Conservation (phyloP, 1,139 yeast species). For the Wickerhamomyces sp. region DNA sequence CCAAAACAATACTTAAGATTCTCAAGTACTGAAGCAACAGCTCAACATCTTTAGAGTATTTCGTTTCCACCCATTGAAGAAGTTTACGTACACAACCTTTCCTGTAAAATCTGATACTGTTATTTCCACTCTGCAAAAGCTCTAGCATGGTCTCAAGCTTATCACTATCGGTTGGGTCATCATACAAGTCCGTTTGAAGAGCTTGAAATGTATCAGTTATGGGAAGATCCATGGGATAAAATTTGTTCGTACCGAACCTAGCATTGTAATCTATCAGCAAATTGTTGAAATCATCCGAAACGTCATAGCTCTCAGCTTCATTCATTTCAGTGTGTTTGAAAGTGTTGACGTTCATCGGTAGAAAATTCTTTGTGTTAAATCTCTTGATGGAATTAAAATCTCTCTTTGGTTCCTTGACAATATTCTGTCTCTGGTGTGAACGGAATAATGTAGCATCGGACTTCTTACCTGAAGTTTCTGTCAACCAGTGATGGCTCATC, state of each 20-base stretch:
- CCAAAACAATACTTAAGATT: constrained; percentile 3
- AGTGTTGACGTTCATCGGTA: constrained; percentile 22
- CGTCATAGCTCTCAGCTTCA: constrained; percentile 7
- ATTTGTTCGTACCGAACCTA: constrained; percentile 7
- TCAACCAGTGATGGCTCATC: constrained; percentile 56
- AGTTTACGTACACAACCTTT: constrained; percentile 4
- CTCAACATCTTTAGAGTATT: not conserved
- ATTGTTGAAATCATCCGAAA: constrained; percentile 10
- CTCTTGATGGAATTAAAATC: constrained; percentile 20
- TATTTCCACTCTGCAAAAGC: not conserved
- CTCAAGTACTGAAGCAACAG: constrained; percentile 2
- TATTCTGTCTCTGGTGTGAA: constrained; percentile 1
- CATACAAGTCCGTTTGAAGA: not conserved
- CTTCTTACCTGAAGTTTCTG: constrained; percentile 22
- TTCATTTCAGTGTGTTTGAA: constrained; percentile 13
- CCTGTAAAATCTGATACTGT: not conserved
- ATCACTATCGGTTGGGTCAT: constrained; percentile 4
- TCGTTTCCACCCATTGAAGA: constrained; percentile 7
- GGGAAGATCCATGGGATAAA: constrained; percentile 8
- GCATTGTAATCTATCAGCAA: constrained; percentile 7
- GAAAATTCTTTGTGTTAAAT: constrained; percentile 26
- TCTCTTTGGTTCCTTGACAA: not conserved
- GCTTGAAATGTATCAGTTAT: not conserved
- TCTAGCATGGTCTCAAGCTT: constrained; percentile 1
- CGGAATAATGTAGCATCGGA: constrained; percentile 25